Evolutionary conservation across 495 filamentous ascomycete genomes (phyloP).

Genomic region (Cudoniella acicularis): DNA sequence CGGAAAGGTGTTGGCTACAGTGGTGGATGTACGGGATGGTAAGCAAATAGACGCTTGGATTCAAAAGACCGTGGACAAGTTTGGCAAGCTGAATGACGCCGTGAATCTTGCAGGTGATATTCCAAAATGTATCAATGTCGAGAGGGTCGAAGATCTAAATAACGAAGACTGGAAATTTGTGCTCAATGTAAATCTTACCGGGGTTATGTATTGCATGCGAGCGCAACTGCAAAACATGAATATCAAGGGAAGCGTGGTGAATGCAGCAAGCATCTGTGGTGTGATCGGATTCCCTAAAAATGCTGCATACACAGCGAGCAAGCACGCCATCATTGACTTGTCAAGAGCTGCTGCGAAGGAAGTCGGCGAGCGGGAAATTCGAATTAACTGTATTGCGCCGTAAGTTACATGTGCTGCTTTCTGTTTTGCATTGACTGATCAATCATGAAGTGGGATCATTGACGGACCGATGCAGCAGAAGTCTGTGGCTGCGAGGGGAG

Average conservation of each 20-base stretch:
- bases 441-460: conserved; percentile 30
- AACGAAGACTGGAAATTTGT: conserved; percentile 39
- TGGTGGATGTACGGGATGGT: conserved; percentile 37
- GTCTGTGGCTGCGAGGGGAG: conserved; percentile 7
- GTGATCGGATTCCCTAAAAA: conserved; percentile 24
- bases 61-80: conserved; percentile 34
- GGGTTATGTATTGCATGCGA: conserved; percentile 53
- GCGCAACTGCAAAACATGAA: conserved; percentile 47
- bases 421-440: not conserved
- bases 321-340: conserved; percentile 49
- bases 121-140: conserved; percentile 23
- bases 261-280: conserved; percentile 11
- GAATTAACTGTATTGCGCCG: conserved; percentile 51
- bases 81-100: conserved; percentile 45
- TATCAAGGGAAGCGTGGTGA: conserved; percentile 26
- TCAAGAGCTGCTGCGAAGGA: conserved; percentile 51
- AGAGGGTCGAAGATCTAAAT: conserved; percentile 31
- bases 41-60: conserved; percentile 47
- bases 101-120: conserved; percentile 46
- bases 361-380: conserved; percentile 45
- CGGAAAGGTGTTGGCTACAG: conserved; percentile 22
- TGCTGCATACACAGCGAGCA: conserved; percentile 46
- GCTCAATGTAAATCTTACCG: conserved; percentile 41
- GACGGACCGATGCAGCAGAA: conserved; percentile 11
- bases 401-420: not conserved